phyloP scores from a whole-genome alignment of 306 rosid species.

The barrel medic (Medicago truncatula) region DNA sequence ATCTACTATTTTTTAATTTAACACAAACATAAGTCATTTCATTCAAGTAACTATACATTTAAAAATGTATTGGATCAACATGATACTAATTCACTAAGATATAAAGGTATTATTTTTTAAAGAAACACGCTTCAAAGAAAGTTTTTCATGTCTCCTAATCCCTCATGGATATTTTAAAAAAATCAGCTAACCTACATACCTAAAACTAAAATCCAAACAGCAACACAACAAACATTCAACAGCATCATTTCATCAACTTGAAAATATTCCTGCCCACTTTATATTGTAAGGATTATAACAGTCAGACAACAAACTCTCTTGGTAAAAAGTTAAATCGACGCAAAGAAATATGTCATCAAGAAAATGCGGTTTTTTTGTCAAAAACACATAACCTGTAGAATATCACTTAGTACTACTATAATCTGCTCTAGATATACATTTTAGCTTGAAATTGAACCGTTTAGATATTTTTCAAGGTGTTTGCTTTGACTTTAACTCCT shows the following conservation, averaged over 20 bases:
- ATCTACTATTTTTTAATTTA: no score
- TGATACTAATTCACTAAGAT: constrained; percentile 2
- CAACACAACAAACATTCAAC: constrained; percentile 21
- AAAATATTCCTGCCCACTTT: constrained; percentile 52
- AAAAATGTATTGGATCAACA: neutral
- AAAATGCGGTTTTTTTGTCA: constrained; percentile 29
- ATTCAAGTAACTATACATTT: neutral
- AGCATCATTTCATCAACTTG: constrained; percentile 24
- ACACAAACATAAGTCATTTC: neutral
- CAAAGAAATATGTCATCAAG: constrained; percentile 29
- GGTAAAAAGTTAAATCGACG: constrained; percentile 31
- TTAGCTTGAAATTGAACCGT: constrained; percentile 51
- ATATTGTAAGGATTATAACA: constrained; percentile 30
- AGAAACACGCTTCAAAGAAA: constrained; percentile 1
- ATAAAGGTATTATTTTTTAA: neutral
- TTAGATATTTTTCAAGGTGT: constrained; percentile 51
- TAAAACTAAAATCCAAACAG: constrained; percentile 32
- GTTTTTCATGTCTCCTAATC: neutral
- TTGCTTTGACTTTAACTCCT: constrained; percentile 48
- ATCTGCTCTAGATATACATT: constrained; percentile 25
- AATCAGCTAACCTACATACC: neutral
- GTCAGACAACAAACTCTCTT: constrained; percentile 38
- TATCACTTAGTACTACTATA: constrained; percentile 49
- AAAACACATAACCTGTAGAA: constrained; percentile 64
- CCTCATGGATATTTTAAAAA: neutral